A percentile compares a stretch with the other conserved stretches of the same genome.
These are phyloP conservation scores for Waitea zeae DNA, from an alignment of 1,284 basidiomycete genomes.

Conservation along the genomic window DNA sequence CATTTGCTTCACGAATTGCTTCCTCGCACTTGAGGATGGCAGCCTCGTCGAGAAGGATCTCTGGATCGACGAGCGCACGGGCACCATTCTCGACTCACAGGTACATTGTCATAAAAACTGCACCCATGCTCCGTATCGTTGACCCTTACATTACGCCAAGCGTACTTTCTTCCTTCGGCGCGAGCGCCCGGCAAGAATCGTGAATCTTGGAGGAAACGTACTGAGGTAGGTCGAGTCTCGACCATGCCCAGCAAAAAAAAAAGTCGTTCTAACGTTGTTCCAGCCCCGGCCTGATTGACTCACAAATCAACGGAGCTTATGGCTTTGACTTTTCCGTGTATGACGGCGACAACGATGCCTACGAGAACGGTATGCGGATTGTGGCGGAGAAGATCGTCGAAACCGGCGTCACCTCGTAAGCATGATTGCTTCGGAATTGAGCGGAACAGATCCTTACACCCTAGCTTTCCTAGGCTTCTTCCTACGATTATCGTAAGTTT, in stretches of 20 bases:
- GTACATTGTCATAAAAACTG: too few species aligned
- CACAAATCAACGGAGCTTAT: constrained; percentile 80
- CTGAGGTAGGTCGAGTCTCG: constrained; percentile 28
- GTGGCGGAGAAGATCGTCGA: constrained; percentile 67
- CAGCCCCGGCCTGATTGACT: constrained; percentile 65
- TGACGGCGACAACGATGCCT: constrained; percentile 49
- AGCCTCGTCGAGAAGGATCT: constrained; percentile 49
- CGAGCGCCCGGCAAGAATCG: constrained; percentile 40
- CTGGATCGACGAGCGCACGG: constrained; percentile 58
- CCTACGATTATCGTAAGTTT: constrained; percentile 67
- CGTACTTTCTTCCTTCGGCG: constrained; percentile 46
- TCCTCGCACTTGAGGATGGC: constrained; percentile 62
- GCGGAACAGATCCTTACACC: constrained; percentile 4
- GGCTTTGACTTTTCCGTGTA: constrained; percentile 80
- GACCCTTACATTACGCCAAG: constrained; percentile 14
- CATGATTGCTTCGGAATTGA: constrained; percentile 9
- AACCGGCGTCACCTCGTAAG: constrained; percentile 77
- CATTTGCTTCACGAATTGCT: constrained; percentile 74
- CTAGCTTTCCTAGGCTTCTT: constrained; percentile 27
- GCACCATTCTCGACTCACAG: constrained; percentile 58
- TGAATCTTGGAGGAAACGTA: constrained; percentile 59
- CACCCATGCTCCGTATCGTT: constrained; percentile 6
- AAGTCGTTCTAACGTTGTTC: constrained; percentile 1
- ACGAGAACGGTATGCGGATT: constrained; percentile 48
- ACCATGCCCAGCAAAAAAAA: neutral